Evolutionary conservation across 331 rosid species (phyloP), one percentile per base, ranked within the genome.

Genomic region (Phaseolus coccineus): DNA sequence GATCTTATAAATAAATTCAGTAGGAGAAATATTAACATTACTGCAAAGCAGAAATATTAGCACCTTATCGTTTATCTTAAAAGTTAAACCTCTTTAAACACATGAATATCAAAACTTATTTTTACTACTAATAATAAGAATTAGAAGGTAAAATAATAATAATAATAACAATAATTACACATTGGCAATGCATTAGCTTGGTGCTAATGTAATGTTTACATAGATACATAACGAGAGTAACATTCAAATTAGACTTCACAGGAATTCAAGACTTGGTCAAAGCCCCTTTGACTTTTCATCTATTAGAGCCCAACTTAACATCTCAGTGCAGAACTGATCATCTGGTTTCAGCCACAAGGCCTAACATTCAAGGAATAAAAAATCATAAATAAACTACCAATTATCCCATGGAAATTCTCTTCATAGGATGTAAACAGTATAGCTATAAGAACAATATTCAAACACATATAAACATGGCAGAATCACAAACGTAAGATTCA

Each of bases 261-360:
- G 72, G 51, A 85, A 84, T 33, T 90, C 86, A 74, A 77, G 46
- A 76, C 74, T 70, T 16, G 83, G 69, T 90, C 92, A 10, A 81
- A 70, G n/a, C 86, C 83, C 9, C 76, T 15, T 46, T 90, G 89
- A 83, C 95, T 69, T 82, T 42, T 95, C 97, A n/a, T 95, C 99
- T 53, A 77, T 70, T 30, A 92, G 88, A 64, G 97, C 99, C 87
- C 86, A 62, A 62, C 88, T 93, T 66, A 93, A 67, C 99, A 95
- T 92, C 83, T 95, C 97, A 3, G 97, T 93, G 87, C 96, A 93
- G 72, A 95, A 95, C 51, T 88, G 99, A 80, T 95, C 97, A 39
- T 91, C 97, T 5, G 99, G 89, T 77, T 87, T 81, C 67, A 91
- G 84, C 97, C 99, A 91, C 63, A 95, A 69, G 37, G 99, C 99